Base-by-base conservation (phyloP, 768 basidiomycete genomes). In the Erythrobasidium yunnanense region DNA sequence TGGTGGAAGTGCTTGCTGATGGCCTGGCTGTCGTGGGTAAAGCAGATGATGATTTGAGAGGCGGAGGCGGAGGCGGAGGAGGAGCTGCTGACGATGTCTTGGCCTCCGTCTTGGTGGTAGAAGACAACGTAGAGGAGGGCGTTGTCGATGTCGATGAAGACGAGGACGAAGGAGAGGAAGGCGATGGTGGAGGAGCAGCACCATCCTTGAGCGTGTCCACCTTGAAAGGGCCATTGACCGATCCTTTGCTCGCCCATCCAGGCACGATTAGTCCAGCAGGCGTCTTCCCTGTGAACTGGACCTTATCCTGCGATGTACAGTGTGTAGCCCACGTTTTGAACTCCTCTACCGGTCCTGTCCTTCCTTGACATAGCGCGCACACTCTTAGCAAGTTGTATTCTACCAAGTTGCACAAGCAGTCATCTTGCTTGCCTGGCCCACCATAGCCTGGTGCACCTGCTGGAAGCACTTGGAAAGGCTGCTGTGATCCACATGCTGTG, bases 351-450 rank as follows among this genome's bases (percentile, higher is more conserved):
- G 30, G 42, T 11, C 42, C 60, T 8, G 29, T 20, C 15, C 47
- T 49, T 18, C 33, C 33, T 25, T 63, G 60, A 27, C 60, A 63
- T n/a, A 49, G 32, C 3, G 60, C 45, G 29, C 60, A 63, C 13
- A 63, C 60, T 18, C 60, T 46, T 4, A 63, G 60, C 17, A 63
- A 49, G 49, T 63, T 63, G 32, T 63, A 63, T 33, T 63, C 46
- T 4, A 51, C 60, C 2, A 63, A 32, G 49, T 63, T 63, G 60
- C 60, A 63, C 3, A 63, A 29, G 27, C 60, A 63, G 4, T 49
- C 60, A 22, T 63, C 46, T 7, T 51, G 20, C 4, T 63, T 33
- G n/a, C 60, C 60, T 2, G 60, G 60, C 5, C 60, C 60, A 51
- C 60, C 60, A 33, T 63, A 63, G 47, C 32, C 42, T 3, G 60